phyloP scores from a whole-genome alignment of 2,329 filamentous ascomycete species.

The Hypoxylon sp. region DNA sequence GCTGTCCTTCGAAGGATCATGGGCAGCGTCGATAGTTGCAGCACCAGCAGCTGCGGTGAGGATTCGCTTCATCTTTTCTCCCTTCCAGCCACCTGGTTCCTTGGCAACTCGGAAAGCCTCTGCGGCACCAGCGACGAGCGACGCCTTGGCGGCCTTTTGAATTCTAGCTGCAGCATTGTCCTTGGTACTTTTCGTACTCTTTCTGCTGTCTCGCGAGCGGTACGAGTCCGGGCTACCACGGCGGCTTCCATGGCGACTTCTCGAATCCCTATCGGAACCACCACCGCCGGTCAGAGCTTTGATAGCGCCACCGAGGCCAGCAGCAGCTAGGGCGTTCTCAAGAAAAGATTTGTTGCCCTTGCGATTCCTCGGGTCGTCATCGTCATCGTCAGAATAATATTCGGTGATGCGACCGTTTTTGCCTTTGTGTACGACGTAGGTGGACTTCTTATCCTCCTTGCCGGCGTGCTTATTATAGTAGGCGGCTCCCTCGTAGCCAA shows the following conservation, averaged over 20 bases:
- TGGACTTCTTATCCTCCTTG: conserved; percentile 68
- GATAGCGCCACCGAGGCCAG: conserved; percentile 71
- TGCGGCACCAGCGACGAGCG: conserved; percentile 87
- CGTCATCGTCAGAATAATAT: conserved; percentile 68
- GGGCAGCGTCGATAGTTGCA: conserved; percentile 84
- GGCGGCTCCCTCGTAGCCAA: conserved; percentile 73
- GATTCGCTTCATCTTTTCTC: conserved; percentile 91
- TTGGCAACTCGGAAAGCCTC: conserved; percentile 93
- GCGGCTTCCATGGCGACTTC: conserved; percentile 44
- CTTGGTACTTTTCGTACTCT: conserved; percentile 60
- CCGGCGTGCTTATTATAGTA: conserved; percentile 70
- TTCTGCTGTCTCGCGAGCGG: conserved; percentile 60
- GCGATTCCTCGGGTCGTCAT: conserved; percentile 65
- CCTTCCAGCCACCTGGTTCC: conserved; percentile 88
- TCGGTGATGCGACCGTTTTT: conserved; percentile 65
- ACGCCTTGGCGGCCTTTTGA: conserved; percentile 90
- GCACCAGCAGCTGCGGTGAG: conserved; percentile 89
- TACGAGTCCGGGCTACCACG: conserved; percentile 64
- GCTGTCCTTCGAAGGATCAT: conserved; percentile 78
- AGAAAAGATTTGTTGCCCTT: conserved; percentile 74
- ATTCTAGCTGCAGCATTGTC: conserved; percentile 67
- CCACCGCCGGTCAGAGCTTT: conserved; percentile 68
- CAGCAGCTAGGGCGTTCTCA: conserved; percentile 72
- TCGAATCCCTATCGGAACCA: conserved; percentile 57
- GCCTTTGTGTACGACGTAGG: conserved; percentile 65